A percentile compares a stretch with the other conserved stretches of the same genome.
Conservation (phyloP, 2,329 filamentous ascomycete genomes). For the Cercospora sojina region DNA sequence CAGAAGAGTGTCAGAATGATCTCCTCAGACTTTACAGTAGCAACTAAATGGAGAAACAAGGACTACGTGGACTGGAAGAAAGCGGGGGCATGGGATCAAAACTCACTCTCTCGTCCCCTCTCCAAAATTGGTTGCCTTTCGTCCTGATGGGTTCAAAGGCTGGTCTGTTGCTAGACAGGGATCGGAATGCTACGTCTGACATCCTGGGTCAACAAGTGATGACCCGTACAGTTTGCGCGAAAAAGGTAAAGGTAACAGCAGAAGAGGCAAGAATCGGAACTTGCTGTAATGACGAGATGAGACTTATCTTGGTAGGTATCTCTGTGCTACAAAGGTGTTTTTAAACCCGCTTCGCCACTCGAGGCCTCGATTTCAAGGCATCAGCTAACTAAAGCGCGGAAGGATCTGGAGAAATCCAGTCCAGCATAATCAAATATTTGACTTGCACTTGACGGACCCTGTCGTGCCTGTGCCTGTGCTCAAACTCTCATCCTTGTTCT, state of each 20-base stretch:
- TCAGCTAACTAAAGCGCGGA: not conserved
- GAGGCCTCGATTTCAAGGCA: not conserved
- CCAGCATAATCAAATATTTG: not conserved
- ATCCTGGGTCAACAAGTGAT: constrained; percentile 1
- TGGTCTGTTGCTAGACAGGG: not conserved
- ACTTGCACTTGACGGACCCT: not conserved
- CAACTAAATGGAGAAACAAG: not conserved
- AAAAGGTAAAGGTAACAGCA: not conserved
- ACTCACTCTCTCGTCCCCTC: constrained; percentile 4
- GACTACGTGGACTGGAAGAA: not conserved
- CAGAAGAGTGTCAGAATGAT: not conserved
- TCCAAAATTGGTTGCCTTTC: constrained; percentile 6
- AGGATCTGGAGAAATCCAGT: not conserved
- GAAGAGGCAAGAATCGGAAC: not conserved
- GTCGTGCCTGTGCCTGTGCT: not conserved
- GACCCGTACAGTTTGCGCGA: not conserved
- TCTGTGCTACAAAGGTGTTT: not conserved
- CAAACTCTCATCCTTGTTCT: not conserved
- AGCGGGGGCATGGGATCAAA: not conserved
- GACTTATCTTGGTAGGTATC: not conserved
- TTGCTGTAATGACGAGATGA: not conserved
- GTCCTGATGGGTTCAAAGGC: constrained; percentile 7
- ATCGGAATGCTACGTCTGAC: constrained; percentile 6
- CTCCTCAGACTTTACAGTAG: too few species aligned
- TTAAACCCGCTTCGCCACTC: not conserved